These are phyloP conservation scores for Plasmodium fragile DNA, from an alignment of 169 alveolate species.

Conservation along the genomic window DNA sequence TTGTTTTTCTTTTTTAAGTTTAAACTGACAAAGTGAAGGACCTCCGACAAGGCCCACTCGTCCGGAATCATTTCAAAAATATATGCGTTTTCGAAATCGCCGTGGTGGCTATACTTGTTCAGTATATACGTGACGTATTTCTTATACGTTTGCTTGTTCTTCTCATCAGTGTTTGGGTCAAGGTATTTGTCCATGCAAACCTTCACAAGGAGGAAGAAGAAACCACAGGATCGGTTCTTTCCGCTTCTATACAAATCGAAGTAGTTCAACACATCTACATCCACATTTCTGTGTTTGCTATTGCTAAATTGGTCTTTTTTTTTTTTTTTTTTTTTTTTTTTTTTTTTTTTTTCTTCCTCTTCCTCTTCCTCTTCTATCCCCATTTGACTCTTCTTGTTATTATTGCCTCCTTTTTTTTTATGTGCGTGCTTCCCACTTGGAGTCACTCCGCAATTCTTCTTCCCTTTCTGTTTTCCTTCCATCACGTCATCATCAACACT, in stretches of 20 bases:
- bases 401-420: neutral
- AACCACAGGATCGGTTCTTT: constrained; percentile 18
- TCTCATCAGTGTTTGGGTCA: neutral
- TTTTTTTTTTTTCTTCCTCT: too few species aligned
- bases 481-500: neutral
- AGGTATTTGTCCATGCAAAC: constrained; percentile 23
- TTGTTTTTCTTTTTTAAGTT: constrained; percentile 14
- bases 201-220: constrained; percentile 52
- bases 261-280: constrained; percentile 24
- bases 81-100: constrained; percentile 35
- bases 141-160: constrained; percentile 21
- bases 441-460: neutral
- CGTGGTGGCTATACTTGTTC: constrained; percentile 41
- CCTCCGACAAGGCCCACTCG: constrained; percentile 34
- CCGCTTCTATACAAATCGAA: constrained; percentile 17
- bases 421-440: neutral
- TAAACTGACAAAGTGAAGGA: constrained; percentile 7
- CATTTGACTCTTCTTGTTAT: neutral
- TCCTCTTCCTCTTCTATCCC: neutral
- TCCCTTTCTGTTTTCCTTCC: neutral
- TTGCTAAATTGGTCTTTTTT: neutral
- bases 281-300: constrained; percentile 10
- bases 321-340: too few species aligned
- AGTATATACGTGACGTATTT: constrained; percentile 14
- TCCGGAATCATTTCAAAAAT: constrained; percentile 32